Evolutionary conservation across 495 filamentous ascomycete genomes (phyloP).

Genomic region (Hypoxylon lienhwacheense): DNA sequence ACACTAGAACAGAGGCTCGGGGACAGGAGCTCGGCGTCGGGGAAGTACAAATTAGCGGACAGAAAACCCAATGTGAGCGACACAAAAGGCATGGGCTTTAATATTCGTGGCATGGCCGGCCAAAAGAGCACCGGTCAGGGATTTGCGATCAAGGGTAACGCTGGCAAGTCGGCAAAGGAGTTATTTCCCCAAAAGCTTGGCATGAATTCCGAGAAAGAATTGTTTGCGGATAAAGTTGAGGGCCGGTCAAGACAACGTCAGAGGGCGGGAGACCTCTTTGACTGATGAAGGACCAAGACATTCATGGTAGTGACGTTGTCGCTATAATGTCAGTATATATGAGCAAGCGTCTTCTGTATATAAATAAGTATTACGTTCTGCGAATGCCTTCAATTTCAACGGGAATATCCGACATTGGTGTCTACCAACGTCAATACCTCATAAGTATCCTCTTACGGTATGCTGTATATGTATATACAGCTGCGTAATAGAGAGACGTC

Average conservation of each 20-base stretch:
- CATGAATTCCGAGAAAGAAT: slow-evolving; percentile 68
- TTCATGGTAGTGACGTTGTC: too few species aligned
- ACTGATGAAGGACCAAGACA: slow-evolving; percentile 43
- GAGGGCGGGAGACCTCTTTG: slow-evolving; percentile 58
- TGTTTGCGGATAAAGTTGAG: slow-evolving; percentile 60
- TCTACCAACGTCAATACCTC: too few species aligned
- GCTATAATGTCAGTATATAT: too few species aligned
- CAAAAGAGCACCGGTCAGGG: slow-evolving; percentile 55
- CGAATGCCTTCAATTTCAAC: too few species aligned
- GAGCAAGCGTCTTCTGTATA: too few species aligned
- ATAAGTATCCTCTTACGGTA: too few species aligned
- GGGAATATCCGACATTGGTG: too few species aligned
- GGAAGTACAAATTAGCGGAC: slow-evolving; percentile 23
- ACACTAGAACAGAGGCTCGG: slow-evolving; percentile 33
- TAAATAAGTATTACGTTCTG: too few species aligned
- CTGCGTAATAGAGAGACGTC: too few species aligned
- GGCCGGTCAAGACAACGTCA: slow-evolving; percentile 51
- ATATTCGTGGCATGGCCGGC: slow-evolving; percentile 63
- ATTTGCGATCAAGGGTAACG: slow-evolving; percentile 65
- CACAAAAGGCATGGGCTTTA: slow-evolving; percentile 41
- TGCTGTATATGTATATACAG: too few species aligned
- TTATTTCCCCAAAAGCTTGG: slow-evolving; percentile 69
- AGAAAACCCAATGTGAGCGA: slow-evolving; percentile 27
- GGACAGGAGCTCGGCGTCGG: slow-evolving; percentile 44
- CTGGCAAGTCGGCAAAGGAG: slow-evolving; percentile 62